A percentile compares a stretch with the other conserved stretches of the same genome.
These are phyloP conservation scores for Kluyveromyces marxianus DNA, from an alignment of 1,139 yeast species.

Conservation along the genomic window DNA sequence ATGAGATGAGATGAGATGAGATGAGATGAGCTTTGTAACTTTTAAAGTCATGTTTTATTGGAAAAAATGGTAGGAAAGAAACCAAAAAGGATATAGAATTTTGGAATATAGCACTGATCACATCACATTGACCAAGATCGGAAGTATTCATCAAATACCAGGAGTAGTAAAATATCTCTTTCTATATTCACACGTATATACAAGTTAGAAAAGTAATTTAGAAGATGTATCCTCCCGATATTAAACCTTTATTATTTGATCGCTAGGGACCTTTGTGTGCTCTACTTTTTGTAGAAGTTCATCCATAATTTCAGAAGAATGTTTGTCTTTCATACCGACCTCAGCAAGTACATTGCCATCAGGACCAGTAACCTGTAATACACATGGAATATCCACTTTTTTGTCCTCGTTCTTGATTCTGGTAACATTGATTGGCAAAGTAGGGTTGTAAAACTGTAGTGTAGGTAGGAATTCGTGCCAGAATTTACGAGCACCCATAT, in stretches of 20 bases:
- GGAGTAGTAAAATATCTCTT: too few relatives aligned
- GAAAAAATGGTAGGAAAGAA: too few relatives aligned
- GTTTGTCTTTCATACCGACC: slow-evolving; percentile 25
- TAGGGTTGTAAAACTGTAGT: slow-evolving; percentile 75
- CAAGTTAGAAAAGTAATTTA: too few relatives aligned
- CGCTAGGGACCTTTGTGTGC: slow-evolving; percentile 20
- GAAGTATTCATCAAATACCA: too few relatives aligned
- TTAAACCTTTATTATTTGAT: slow-evolving; percentile 16
- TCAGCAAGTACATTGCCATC: slow-evolving; percentile 16
- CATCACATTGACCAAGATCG: too few relatives aligned
- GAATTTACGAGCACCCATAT: slow-evolving; percentile 51
- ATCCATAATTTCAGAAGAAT: slow-evolving; percentile 22
- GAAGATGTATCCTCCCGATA: too few relatives aligned
- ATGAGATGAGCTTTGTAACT: background rate
- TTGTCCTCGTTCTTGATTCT: slow-evolving; percentile 41
- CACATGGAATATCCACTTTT: slow-evolving; percentile 24
- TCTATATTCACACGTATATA: too few relatives aligned
- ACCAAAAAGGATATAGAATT: too few relatives aligned
- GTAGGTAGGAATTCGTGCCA: slow-evolving; percentile 73
- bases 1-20: background rate
- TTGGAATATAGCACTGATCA: too few relatives aligned
- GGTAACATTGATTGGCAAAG: slow-evolving; percentile 51
- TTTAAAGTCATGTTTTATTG: too few relatives aligned
- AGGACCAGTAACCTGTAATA: slow-evolving; percentile 24
- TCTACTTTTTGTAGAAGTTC: slow-evolving; percentile 21